Evolutionary conservation across 2,329 filamentous ascomycete species (phyloP).

Genomic region (Ceratocystis alfenasii): DNA sequence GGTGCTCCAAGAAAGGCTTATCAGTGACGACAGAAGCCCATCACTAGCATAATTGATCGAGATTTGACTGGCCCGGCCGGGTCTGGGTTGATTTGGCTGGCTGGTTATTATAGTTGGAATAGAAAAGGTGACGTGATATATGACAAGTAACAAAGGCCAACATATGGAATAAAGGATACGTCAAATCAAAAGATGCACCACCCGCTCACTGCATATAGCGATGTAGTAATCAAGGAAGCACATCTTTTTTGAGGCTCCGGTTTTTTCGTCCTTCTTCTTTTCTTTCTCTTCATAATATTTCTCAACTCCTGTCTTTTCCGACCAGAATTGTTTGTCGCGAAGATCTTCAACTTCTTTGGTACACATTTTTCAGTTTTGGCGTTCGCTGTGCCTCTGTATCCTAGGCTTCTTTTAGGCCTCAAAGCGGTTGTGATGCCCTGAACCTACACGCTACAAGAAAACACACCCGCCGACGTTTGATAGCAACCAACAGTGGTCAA

Average conservation of each 20-base stretch:
- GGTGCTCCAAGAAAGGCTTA: neutral
- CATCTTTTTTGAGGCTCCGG: constrained; percentile 11
- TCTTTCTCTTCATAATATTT: neutral
- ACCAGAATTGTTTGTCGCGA: neutral
- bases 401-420: neutral
- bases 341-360: neutral
- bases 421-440: neutral
- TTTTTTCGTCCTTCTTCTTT: constrained; percentile 5
- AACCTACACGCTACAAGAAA: neutral
- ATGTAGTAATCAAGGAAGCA: neutral
- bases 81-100: neutral
- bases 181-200: neutral
- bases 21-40: constrained; percentile 4
- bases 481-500: neutral
- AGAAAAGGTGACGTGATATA: neutral
- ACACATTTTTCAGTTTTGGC: neutral
- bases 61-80: neutral
- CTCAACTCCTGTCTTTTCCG: neutral
- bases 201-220: neutral
- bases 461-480: neutral
- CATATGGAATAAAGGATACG: neutral
- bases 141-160: neutral
- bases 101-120: neutral
- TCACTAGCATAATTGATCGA: neutral
- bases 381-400: neutral